Percentiles rank a stretch among this genome's conserved stretches.
These are phyloP conservation scores for Kwoniella sp. DNA, from an alignment of 768 basidiomycete genomes.

Conservation along the genomic window DNA sequence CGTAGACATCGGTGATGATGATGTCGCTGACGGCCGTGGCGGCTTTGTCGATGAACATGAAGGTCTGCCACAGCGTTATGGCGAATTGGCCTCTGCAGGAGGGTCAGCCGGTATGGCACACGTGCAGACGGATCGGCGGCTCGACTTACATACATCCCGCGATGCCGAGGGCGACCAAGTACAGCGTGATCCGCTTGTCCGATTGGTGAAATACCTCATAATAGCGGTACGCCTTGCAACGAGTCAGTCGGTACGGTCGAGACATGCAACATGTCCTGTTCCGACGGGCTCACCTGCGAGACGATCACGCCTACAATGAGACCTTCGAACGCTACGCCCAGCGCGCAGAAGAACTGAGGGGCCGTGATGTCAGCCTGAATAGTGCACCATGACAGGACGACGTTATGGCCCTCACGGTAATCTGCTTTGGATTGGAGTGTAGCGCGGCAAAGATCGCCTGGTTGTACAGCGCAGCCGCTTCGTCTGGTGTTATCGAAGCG, in stretches of 20 bases:
- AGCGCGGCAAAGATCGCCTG: constrained; percentile 5
- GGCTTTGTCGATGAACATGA: constrained; percentile 14
- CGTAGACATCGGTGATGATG: constrained; percentile 6
- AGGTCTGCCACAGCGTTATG: constrained; percentile 10
- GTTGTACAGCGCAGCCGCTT: constrained; percentile 2
- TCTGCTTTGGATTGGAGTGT: not conserved
- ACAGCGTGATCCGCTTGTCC: not conserved
- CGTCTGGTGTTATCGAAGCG: not conserved
- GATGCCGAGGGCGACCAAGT: not conserved
- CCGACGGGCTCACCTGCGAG: constrained; percentile 7
- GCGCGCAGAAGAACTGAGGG: constrained; percentile 4
- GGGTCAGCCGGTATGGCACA: not conserved
- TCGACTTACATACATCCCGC: constrained; percentile 3
- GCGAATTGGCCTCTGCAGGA: constrained; percentile 5
- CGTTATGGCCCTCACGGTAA: constrained; percentile 1
- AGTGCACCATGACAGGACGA: no score
- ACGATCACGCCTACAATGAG: constrained; percentile 5
- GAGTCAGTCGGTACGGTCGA: not conserved
- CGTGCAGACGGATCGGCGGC: not conserved
- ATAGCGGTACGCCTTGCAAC: constrained; percentile 1
- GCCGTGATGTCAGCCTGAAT: not conserved
- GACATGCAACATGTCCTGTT: no score
- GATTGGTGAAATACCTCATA: constrained; percentile 5
- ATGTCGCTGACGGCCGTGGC: constrained; percentile 3
- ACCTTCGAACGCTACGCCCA: constrained; percentile 5